Conservation (phyloP, 495 filamentous ascomycete genomes). For the Xeromyces bisporus region DNA sequence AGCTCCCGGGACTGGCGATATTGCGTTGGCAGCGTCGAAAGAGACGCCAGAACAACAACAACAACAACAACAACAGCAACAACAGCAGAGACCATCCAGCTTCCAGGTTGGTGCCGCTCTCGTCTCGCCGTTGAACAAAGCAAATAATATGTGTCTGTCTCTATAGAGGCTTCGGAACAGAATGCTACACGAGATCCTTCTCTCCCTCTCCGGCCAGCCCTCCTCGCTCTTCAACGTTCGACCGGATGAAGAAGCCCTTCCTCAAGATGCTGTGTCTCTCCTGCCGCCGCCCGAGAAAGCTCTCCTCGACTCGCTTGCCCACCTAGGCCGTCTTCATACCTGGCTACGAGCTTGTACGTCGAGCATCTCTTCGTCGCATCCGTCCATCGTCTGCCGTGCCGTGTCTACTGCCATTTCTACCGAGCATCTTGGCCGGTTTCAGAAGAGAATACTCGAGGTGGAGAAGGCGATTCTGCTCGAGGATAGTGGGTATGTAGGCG, state of each 20-base stretch:
- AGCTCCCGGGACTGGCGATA: slow-evolving; percentile 30
- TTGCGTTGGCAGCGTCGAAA: slow-evolving; percentile 26
- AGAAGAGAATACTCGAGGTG: slow-evolving; percentile 66
- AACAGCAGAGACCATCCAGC: no score
- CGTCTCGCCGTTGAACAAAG: no score
- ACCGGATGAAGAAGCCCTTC: slow-evolving; percentile 17
- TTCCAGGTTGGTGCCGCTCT: slow-evolving; percentile 8
- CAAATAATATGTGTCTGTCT: neutral
- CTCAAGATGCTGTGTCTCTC: slow-evolving; percentile 29
- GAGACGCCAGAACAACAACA: slow-evolving; percentile 5
- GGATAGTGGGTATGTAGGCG: slow-evolving; percentile 61
- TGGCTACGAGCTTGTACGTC: slow-evolving; percentile 44
- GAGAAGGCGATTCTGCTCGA: slow-evolving; percentile 58
- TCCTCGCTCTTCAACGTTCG: slow-evolving; percentile 58
- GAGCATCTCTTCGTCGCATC: slow-evolving; percentile 49
- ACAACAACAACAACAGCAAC: no score
- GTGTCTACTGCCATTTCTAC: slow-evolving; percentile 67
- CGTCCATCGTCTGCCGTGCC: slow-evolving; percentile 67
- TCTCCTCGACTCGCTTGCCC: slow-evolving; percentile 58
- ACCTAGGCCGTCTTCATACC: slow-evolving; percentile 59
- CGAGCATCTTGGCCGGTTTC: slow-evolving; percentile 59
- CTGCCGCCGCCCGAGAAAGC: slow-evolving; percentile 67
- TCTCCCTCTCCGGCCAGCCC: slow-evolving; percentile 83
- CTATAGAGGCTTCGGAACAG: slow-evolving; percentile 18
- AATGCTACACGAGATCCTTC: slow-evolving; percentile 96